Evolutionary conservation across 1,284 basidiomycete genomes (phyloP), one percentile per base, ranked within the genome.

Genomic region (Rhizoctonia solani): DNA sequence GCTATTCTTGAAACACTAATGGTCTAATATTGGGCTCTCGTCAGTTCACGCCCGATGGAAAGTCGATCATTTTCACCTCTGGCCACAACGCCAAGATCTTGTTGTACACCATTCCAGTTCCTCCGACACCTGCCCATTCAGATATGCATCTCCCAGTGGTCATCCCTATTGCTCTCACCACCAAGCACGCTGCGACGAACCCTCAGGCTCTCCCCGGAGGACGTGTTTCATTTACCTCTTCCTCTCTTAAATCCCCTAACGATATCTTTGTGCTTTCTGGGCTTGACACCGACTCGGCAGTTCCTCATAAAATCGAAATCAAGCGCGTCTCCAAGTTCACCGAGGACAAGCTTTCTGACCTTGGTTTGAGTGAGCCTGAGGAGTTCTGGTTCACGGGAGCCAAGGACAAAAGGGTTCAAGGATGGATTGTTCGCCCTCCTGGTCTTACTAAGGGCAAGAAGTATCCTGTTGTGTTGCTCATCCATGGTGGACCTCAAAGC

Each of bases 341-440:
- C 0, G 80, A 79, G 41, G 74, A 80, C 3, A 81, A 79, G 1
- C 78, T 96, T 34, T 78, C 83, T 66, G 82, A 77, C 1, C 87
- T 88, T 74, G 71, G 77, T 11, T 79, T 95, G 41, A 78, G 79
- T 59, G 72, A 75, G 5, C 89, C 87, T 4, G 87, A 95, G 73
- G 86, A 90, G 67, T 89, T 96, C 74, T 93, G 87, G 86, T 96
- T 95, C 79, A 82, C 85, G 66, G 94, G 94, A 11, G 90, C 89
- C 2, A 44, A 84, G 72, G 84, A 81, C 13, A 84, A 82, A 73
- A 76, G 82, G 52, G 87, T 96, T 21, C 93, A 95, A 67, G 92
- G 92, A 0, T 96, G 88, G 88, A 79, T 85, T 16, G 71, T 94
- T 69, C 92, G 88, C 72, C 95, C 94, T 39, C 25, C 59, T 49